A percentile compares a stretch with the other conserved stretches of the same genome.
These are phyloP conservation scores for Adansonia digitata DNA, from an alignment of 345 rosid species.

Conservation along the genomic window DNA sequence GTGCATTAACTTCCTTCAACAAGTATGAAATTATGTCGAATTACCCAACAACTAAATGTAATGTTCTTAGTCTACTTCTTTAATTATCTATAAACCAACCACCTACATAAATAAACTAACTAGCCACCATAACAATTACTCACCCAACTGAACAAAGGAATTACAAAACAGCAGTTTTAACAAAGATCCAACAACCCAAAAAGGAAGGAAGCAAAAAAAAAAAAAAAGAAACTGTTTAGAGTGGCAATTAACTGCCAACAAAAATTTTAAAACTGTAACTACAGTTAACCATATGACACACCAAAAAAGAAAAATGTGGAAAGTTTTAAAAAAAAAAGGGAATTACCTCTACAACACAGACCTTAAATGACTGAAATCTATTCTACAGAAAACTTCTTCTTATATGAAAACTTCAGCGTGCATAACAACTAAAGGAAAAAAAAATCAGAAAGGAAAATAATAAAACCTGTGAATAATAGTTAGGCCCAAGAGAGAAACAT, in stretches of 20 bases:
- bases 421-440: neutral
- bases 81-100: neutral
- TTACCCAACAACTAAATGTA: neutral
- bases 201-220: neutral
- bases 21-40: slow-evolving; percentile 1
- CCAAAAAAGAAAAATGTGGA: too few relatives aligned
- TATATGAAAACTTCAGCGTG: neutral
- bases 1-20: neutral
- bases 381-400: neutral
- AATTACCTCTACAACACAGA: slow-evolving; percentile 22
- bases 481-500: slow-evolving; percentile 21
- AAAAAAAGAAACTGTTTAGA: neutral
- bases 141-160: neutral
- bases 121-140: neutral
- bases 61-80: neutral
- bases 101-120: neutral
- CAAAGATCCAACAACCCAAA: neutral
- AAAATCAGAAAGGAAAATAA: neutral
- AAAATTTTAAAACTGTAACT: neutral
- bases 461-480: neutral
- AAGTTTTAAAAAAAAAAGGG: neutral
- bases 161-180: neutral
- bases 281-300: neutral
- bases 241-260: slow-evolving; percentile 3
- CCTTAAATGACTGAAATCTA: neutral